Evolutionary conservation across 2,329 filamentous ascomycete species (phyloP), one percentile per base, ranked within the genome.

Genomic region (Penicillium griseofulvum): DNA sequence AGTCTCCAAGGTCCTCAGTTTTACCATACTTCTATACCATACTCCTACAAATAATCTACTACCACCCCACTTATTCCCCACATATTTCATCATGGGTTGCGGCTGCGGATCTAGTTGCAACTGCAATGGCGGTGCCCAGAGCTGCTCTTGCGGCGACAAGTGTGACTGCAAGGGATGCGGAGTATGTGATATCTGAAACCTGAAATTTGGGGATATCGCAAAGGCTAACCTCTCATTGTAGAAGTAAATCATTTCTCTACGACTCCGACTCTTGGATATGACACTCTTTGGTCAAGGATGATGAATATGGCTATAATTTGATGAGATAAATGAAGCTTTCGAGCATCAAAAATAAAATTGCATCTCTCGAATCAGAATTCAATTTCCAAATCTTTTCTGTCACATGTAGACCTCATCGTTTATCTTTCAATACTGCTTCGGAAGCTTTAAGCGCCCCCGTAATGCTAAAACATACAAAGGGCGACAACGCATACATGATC

Each of bases 91-190:
- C 46, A 74, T 74, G 71, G 69, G 59, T 42, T 74, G 72, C 49
- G 63, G 55, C 49, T 74, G 72, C 53, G 69, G 70, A 63, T 59
- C 60, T n/a, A 65, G 52, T 45, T 74, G 72, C 52, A 60, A 50
- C 56, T 74, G 72, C 58, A 58, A 56, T 12, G 71, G 72, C 47
- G 72, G 71, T 50, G 54, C 67, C 19, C 61, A 67, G 43, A 61
- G 46, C 54, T 74, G 72, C 59, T 66, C 67, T 53, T 74, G 72
- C 56, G 63, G 63, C 42, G 64, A 65, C 52, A 63, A 59, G 56
- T 74, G 72, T 57, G 48, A 62, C 60, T 74, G 72, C 66, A 69
- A 71, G 65, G 65, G 66, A 64, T 74, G 72, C 61, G 71, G 70
- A 66, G 72, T 74, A 74, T 62, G 71, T 70, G 53, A 57, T 38